Percentiles rank a stretch among this genome's conserved stretches.
Conservation (phyloP, 208 protist species). For the Trypanosoma congolense region DNA sequence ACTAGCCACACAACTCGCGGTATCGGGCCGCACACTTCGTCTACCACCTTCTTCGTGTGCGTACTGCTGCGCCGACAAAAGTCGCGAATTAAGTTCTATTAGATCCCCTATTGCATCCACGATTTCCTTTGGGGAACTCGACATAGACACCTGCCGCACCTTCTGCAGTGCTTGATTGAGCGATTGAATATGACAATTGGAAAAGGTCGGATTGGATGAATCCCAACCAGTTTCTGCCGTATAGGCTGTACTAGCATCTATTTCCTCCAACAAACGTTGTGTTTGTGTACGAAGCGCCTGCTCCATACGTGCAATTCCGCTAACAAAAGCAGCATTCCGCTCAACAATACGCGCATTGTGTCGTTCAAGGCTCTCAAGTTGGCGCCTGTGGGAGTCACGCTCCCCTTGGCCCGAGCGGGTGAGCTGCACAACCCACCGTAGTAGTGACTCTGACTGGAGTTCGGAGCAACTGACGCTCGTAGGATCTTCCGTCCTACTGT, state of each 20-base stretch:
- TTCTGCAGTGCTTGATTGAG: constrained; percentile 22
- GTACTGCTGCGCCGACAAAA: constrained; percentile 16
- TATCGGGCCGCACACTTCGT: neutral
- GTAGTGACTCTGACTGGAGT: constrained; percentile 19
- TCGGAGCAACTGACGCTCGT: constrained; percentile 7
- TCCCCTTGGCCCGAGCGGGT: constrained; percentile 44
- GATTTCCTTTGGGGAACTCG: constrained; percentile 23
- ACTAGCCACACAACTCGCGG: neutral
- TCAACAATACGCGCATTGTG: constrained; percentile 58
- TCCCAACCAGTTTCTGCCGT: constrained; percentile 10
- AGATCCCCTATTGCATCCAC: constrained; percentile 9
- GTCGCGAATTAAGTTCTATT: constrained; percentile 13
- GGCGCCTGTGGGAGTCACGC: constrained; percentile 44
- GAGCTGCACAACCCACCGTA: constrained; percentile 52
- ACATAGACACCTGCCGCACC: constrained; percentile 17
- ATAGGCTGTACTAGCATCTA: constrained; percentile 15
- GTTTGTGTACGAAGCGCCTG: constrained; percentile 48
- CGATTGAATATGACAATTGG: constrained; percentile 11
- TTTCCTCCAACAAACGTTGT: constrained; percentile 39
- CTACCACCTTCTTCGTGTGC: constrained; percentile 8
- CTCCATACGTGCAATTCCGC: constrained; percentile 29
- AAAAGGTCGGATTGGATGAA: constrained; percentile 4
- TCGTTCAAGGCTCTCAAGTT: constrained; percentile 62
- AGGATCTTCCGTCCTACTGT: constrained; percentile 1
- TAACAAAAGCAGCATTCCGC: constrained; percentile 38